Percentiles rank a stretch among this genome's conserved stretches.
Evolutionary conservation across 257 asterid genomes (phyloP).

Genomic region (Misopates orontium): DNA sequence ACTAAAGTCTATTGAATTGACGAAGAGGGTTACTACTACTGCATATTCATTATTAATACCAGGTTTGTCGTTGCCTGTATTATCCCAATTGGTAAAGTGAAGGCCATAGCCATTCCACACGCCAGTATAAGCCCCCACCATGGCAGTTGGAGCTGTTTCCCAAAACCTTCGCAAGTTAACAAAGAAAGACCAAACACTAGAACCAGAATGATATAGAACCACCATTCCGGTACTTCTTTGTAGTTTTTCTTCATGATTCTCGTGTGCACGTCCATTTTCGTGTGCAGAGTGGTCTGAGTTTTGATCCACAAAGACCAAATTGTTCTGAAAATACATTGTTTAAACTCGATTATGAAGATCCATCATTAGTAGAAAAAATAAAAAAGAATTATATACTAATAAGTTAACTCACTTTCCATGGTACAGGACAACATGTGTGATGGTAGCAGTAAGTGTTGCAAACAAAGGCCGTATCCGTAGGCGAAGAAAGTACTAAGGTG

Average conservation of each 20-base stretch:
- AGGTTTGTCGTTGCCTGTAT: conserved; percentile 76
- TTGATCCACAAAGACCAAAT: conserved; percentile 42
- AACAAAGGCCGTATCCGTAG: conserved; percentile 67
- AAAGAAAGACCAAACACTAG: conserved; percentile 43
- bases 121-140: conserved; percentile 88
- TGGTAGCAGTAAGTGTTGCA: conserved; percentile 63
- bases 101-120: conserved; percentile 48
- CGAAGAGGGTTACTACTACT: neutral
- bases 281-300: conserved; percentile 31
- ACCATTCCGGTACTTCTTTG: conserved; percentile 59
- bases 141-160: conserved; percentile 65
- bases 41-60: conserved; percentile 30
- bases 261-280: conserved; percentile 57
- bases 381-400: neutral
- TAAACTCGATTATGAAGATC: neutral
- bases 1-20: neutral
- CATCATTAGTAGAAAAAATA: neutral
- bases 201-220: conserved; percentile 53
- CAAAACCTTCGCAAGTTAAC: conserved; percentile 55
- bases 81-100: conserved; percentile 78
- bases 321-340: conserved; percentile 29
- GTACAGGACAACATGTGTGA: conserved; percentile 59
- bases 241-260: conserved; percentile 68
- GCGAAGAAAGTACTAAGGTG: conserved; percentile 61
- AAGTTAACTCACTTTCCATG: conserved; percentile 55